Evolutionary conservation across 2,329 filamentous ascomycete species (phyloP), one percentile per base, ranked within the genome.

Genomic region (Apiospora saccharicola): DNA sequence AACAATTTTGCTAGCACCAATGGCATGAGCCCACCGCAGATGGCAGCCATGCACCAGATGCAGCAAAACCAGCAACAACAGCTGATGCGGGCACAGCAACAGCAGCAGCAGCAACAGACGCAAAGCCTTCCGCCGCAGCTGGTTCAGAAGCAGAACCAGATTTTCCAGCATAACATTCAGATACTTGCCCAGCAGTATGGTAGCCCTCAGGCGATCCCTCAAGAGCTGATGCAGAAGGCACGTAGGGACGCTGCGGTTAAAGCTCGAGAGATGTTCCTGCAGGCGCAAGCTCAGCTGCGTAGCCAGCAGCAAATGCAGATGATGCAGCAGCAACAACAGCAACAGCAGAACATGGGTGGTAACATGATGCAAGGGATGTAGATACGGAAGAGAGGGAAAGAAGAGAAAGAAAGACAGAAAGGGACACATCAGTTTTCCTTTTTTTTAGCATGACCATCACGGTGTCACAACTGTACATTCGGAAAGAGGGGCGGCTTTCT

Each of bases 191-290:
- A 76, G 1, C 83, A 83, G 24, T 86, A 81, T 71, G 85, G 85
- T 14, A 82, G 83, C 0, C 71, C 78, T 5, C 83, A 85, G 30
- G 83, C 84, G 43, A 85, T 90, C 4, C 88, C 88, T 0, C 80
- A 76, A 0, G 87, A 89, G 0, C 70, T 82, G 1, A 72, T 86
- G 41, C 83, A 86, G 0, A 83, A 82, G 44, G 84, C 89, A 41
- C 88, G 86, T 77, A 77, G 80, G 24, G 75, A 76, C 1, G 88
- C 87, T 41, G 61, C 81, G 4, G 49, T 73, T 0, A 83, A 82
- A 72, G 86, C 87, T 5, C 76, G 77, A 26, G 75, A 79, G 30
- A 71, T 72, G 12, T 70, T 51, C 34, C 72, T 76, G 69, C 73
- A 75, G 2, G 74, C 76, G 24, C 73, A 73, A 16, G 74, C 75